Evolutionary conservation across 257 asterid species (phyloP).

Genomic region (Perilla frutescens): DNA sequence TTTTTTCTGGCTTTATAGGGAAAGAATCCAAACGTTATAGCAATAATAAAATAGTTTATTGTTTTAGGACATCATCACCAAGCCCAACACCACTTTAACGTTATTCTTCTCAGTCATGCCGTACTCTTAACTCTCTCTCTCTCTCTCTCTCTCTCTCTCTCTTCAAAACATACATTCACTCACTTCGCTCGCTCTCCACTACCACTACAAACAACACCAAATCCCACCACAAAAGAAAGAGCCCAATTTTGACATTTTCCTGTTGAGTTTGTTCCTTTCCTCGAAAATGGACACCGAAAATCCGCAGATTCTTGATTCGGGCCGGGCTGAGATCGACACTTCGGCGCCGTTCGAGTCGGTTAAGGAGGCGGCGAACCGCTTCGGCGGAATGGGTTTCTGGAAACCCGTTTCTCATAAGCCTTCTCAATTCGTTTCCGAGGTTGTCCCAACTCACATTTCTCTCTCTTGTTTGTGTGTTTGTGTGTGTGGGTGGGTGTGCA

Average conservation of each 20-base stretch:
- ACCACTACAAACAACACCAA: slow-evolving; percentile 13
- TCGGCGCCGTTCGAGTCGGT: slow-evolving; percentile 96
- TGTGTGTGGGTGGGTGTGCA: neutral
- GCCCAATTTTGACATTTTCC: neutral
- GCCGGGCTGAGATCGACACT: slow-evolving; percentile 81
- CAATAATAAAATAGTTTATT: neutral
- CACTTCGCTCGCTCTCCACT: too few species aligned
- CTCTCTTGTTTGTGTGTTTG: neutral
- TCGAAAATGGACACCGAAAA: slow-evolving; percentile 36
- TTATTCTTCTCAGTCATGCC: slow-evolving; percentile 31
- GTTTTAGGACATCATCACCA: slow-evolving; percentile 28
- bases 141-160: slow-evolving; percentile 1
- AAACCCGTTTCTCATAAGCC: slow-evolving; percentile 63
- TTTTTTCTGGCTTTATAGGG: neutral
- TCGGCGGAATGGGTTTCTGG: slow-evolving; percentile 98
- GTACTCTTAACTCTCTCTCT: neutral
- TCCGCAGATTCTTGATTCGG: slow-evolving; percentile 33
- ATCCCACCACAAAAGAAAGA: neutral
- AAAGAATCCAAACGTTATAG: slow-evolving; percentile 36
- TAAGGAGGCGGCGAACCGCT: slow-evolving; percentile 82
- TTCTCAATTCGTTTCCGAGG: slow-evolving; percentile 44
- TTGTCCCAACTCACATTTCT: slow-evolving; percentile 33
- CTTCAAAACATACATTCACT: neutral
- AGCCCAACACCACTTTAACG: slow-evolving; percentile 38
- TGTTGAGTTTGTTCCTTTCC: slow-evolving; percentile 26